Percentiles rank a stretch among this genome's conserved stretches.
These are phyloP conservation scores for Pyricularia grisea DNA, from an alignment of 2,329 filamentous ascomycete species.

Conservation along the genomic window DNA sequence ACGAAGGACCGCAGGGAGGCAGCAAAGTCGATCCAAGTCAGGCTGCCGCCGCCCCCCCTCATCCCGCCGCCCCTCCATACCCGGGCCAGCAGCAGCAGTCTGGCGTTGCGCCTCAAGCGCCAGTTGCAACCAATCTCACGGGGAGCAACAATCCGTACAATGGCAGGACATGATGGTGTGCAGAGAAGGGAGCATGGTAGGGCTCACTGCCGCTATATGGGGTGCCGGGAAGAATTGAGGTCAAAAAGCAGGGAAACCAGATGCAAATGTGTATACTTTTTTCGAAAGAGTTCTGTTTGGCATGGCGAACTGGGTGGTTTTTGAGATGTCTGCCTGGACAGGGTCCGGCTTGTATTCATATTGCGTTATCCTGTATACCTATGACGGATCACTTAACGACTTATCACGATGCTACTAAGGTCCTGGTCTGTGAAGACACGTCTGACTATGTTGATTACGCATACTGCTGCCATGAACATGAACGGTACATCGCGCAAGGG, in stretches of 20 bases:
- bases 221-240: not conserved
- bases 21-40: constrained; percentile 47
- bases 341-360: not conserved
- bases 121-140: constrained; percentile 19
- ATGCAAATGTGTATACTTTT: not conserved
- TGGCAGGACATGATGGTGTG: not conserved
- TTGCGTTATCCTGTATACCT: not conserved
- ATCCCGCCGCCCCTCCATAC: not conserved
- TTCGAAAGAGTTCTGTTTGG: not conserved
- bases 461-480: too few relatives aligned
- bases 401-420: not conserved
- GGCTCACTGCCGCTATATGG: not conserved
- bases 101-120: constrained; percentile 24
- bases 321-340: not conserved
- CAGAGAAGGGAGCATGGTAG: not conserved
- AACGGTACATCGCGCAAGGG: too few relatives aligned
- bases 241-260: not conserved
- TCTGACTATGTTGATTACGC: not conserved
- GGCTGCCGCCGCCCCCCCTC: constrained; percentile 7
- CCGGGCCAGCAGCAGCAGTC: not conserved
- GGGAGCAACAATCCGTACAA: constrained; percentile 22
- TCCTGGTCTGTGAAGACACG: not conserved
- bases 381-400: not conserved
- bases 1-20: constrained; percentile 38
- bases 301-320: not conserved